Percentiles rank a stretch among this genome's conserved stretches.
phyloP scores from a whole-genome alignment of 2,329 filamentous ascomycete species.

The Botrytis cinerea region DNA sequence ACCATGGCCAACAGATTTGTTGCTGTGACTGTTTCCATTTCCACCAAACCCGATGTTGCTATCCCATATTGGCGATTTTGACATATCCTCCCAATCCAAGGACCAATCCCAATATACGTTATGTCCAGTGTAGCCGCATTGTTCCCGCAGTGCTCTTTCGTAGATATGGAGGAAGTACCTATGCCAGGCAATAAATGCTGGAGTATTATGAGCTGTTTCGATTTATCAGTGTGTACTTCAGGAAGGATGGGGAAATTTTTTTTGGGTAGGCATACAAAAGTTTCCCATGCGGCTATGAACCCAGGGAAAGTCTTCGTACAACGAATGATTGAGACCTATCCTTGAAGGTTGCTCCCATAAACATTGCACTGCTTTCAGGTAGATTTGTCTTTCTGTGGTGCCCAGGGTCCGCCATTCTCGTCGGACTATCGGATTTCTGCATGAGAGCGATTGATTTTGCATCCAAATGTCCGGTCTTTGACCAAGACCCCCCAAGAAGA shows the following conservation, averaged over 20 bases:
- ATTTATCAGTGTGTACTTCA: too few relatives aligned
- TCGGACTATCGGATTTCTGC: neutral
- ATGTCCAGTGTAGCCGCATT: conserved; percentile 10
- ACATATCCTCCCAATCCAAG: conserved; percentile 1
- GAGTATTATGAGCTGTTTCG: conserved; percentile 34
- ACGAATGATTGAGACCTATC: neutral
- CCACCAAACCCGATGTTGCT: neutral
- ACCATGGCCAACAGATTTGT: neutral
- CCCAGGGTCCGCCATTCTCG: conserved; percentile 4
- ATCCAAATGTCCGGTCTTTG: too few relatives aligned
- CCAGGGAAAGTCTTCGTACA: conserved; percentile 2
- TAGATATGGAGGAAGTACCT: conserved; percentile 43
- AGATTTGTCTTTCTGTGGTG: neutral
- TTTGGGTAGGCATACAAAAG: neutral
- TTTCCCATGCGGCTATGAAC: neutral
- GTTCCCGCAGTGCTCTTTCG: conserved; percentile 33
- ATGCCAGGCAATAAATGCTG: conserved; percentile 44
- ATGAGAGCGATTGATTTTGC: neutral
- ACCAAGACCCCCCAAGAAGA: too few relatives aligned
- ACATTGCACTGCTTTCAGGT: conserved; percentile 4
- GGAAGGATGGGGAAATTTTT: too few relatives aligned
- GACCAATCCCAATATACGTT: conserved; percentile 21
- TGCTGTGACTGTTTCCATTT: neutral
- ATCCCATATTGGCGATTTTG: conserved; percentile 17
- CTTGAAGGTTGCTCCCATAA: neutral